phyloP scores from a whole-genome alignment of 768 basidiomycete species.

The Termitomyces sp. region DNA sequence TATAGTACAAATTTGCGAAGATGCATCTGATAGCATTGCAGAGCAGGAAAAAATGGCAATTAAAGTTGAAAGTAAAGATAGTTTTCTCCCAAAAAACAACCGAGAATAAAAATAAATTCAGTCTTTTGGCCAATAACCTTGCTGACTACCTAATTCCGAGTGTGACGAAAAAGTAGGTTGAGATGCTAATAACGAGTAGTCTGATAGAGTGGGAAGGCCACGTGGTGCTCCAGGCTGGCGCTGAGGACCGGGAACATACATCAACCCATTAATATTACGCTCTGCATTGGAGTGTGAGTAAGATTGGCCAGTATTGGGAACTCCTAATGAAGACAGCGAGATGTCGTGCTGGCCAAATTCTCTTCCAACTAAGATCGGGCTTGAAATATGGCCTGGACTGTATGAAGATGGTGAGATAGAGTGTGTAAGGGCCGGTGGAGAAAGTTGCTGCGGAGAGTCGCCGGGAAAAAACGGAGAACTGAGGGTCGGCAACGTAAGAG shows the following conservation, averaged over 20 bases:
- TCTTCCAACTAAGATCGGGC: slow-evolving; percentile 5
- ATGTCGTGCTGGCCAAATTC: slow-evolving; percentile 18
- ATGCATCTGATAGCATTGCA: background rate
- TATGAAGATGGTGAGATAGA: slow-evolving; percentile 20
- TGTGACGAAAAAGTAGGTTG: slow-evolving; percentile 4
- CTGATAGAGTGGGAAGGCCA: slow-evolving; percentile 13
- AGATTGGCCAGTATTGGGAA: slow-evolving; percentile 21
- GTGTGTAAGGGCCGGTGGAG: slow-evolving; percentile 19
- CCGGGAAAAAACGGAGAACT: slow-evolving; percentile 53
- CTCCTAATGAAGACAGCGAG: slow-evolving; percentile 18
- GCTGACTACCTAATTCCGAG: slow-evolving; percentile 4
- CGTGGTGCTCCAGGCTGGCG: slow-evolving; percentile 13
- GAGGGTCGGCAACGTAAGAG: slow-evolving; percentile 43
- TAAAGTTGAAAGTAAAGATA: background rate
- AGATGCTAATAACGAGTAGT: slow-evolving; percentile 15
- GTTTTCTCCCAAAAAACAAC: background rate
- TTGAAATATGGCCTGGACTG: slow-evolving; percentile 22
- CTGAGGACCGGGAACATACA: slow-evolving; percentile 10
- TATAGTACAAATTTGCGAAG: background rate
- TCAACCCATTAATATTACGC: slow-evolving; percentile 10
- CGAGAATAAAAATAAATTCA: background rate
- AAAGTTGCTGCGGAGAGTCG: slow-evolving; percentile 26
- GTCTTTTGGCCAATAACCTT: slow-evolving; percentile 17
- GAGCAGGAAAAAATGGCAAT: background rate
- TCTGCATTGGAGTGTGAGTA: slow-evolving; percentile 9